A percentile compares a stretch with the other conserved stretches of the same genome.
Evolutionary conservation across 352 stramenopile species (phyloP).

Genomic region (Phytophthora podocarpi): DNA sequence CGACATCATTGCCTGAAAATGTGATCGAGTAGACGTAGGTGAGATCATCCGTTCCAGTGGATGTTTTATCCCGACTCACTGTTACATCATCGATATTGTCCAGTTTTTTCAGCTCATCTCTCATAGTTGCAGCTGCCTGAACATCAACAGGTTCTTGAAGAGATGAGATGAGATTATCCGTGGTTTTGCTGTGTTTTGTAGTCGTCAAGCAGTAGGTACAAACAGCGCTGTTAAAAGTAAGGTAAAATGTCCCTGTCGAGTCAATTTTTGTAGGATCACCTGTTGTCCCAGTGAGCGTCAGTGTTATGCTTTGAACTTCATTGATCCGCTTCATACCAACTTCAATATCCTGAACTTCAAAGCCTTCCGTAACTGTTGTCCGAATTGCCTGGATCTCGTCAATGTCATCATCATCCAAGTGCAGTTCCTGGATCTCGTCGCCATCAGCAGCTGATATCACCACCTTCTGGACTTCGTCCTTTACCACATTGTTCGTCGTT

Average conservation of each 20-base stretch:
- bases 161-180: slow-evolving; percentile 47
- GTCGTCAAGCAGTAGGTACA: slow-evolving; percentile 69
- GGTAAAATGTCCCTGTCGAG: slow-evolving; percentile 47
- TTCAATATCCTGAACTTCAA: slow-evolving; percentile 90
- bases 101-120: slow-evolving; percentile 42
- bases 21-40: slow-evolving; percentile 86
- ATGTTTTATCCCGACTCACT: slow-evolving; percentile 33
- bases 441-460: slow-evolving; percentile 91
- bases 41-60: slow-evolving; percentile 49
- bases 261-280: no score
- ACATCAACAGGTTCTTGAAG: slow-evolving; percentile 27
- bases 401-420: slow-evolving; percentile 82
- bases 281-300: slow-evolving; percentile 80
- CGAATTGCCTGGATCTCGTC: slow-evolving; percentile 93
- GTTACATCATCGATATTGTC: slow-evolving; percentile 64
- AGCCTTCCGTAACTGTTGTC: slow-evolving; percentile 66
- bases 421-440: slow-evolving; percentile 91
- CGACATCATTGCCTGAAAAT: slow-evolving; percentile 85
- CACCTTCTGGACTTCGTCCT: slow-evolving; percentile 93
- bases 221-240: slow-evolving; percentile 58
- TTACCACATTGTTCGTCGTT: slow-evolving; percentile 66
- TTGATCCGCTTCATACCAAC: slow-evolving; percentile 67
- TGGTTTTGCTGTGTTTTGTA: slow-evolving; percentile 45
- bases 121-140: slow-evolving; percentile 22
- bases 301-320: slow-evolving; percentile 87